These are phyloP conservation scores for Daldinia grandis DNA, from an alignment of 495 filamentous ascomycete species.

Conservation along the genomic window DNA sequence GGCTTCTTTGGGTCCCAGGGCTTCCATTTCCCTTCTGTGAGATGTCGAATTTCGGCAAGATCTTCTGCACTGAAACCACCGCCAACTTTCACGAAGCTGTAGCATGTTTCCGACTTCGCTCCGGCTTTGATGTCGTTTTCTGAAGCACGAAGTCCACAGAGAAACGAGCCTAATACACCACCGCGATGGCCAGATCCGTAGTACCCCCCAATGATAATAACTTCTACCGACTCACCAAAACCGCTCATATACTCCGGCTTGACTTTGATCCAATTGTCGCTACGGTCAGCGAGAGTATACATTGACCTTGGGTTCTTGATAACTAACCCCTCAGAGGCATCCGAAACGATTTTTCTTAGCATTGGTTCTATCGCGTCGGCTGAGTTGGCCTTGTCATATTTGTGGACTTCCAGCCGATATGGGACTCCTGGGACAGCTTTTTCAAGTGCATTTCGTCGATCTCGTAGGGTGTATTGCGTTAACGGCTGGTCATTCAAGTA, in stretches of 20 bases:
- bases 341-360: constrained; percentile 83
- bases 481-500: constrained; percentile 83
- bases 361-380: constrained; percentile 77
- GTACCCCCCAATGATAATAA: constrained; percentile 90
- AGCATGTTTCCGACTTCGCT: constrained; percentile 74
- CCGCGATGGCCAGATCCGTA: constrained; percentile 88
- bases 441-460: constrained; percentile 79
- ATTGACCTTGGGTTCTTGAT: constrained; percentile 90
- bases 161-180: constrained; percentile 81
- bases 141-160: constrained; percentile 84
- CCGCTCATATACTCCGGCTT: constrained; percentile 99
- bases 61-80: constrained; percentile 89
- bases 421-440: constrained; percentile 69
- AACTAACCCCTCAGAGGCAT: constrained; percentile 90
- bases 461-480: constrained; percentile 82
- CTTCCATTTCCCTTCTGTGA: constrained; percentile 90
- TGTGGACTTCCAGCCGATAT: constrained; percentile 84
- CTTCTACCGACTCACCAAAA: constrained; percentile 92
- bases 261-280: constrained; percentile 98
- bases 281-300: constrained; percentile 89
- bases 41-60: constrained; percentile 80
- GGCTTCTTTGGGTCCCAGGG: constrained; percentile 84
- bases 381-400: constrained; percentile 70
- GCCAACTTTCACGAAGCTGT: constrained; percentile 95
- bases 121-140: constrained; percentile 66